These are phyloP conservation scores for Pythium rhizo-oryzae DNA, from an alignment of 352 stramenopile species.

Conservation along the genomic window DNA sequence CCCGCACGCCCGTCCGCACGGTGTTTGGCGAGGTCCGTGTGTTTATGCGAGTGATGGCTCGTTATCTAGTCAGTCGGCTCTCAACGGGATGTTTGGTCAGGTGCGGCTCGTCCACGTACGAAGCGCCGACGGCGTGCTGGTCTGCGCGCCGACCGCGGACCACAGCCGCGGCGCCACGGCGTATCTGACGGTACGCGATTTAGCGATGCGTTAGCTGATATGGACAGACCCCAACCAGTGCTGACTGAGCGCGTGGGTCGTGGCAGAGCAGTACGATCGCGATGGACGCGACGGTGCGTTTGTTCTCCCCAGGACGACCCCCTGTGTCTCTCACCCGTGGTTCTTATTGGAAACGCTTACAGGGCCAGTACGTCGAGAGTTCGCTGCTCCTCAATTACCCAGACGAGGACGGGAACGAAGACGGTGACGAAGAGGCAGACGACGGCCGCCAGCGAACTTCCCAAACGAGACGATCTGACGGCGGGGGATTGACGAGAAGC, in stretches of 20 bases:
- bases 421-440: background rate
- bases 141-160: conserved; percentile 41
- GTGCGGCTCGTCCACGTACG: conserved; percentile 45
- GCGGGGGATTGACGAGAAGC: background rate
- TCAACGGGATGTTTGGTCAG: conserved; percentile 23
- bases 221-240: background rate
- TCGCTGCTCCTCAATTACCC: background rate
- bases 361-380: conserved; percentile 11
- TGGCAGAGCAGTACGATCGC: conserved; percentile 42
- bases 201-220: background rate
- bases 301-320: too few species aligned
- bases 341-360: background rate
- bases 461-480: background rate
- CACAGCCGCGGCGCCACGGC: conserved; percentile 27
- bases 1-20: conserved; percentile 46
- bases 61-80: background rate
- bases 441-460: background rate
- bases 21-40: conserved; percentile 49
- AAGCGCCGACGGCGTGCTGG: conserved; percentile 51
- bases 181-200: conserved; percentile 48
- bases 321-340: background rate
- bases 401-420: background rate
- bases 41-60: background rate
- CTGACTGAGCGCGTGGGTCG: background rate
- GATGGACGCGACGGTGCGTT: conserved; percentile 8